These are phyloP conservation scores for Brettanomyces anomalus DNA, from an alignment of 805 yeast species.

Conservation along the genomic window DNA sequence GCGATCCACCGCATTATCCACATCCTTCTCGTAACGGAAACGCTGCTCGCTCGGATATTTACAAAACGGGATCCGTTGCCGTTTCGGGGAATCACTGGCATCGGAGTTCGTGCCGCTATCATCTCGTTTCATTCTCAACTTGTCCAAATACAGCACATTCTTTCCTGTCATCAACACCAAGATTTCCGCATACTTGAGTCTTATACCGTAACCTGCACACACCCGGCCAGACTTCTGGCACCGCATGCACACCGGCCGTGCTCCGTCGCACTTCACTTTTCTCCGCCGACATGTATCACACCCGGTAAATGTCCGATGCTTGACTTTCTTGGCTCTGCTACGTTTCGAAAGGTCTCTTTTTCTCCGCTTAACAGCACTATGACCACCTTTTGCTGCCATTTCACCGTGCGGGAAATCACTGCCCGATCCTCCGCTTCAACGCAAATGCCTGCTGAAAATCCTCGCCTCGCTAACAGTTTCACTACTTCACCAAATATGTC, in stretches of 20 bases:
- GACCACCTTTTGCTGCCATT: too few relatives aligned
- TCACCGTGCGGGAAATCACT: too few relatives aligned
- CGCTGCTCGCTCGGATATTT: conserved; percentile 24
- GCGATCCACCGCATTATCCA: neutral
- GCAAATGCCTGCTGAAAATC: too few relatives aligned
- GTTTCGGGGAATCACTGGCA: conserved; percentile 21
- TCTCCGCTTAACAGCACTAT: too few relatives aligned
- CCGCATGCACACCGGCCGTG: conserved; percentile 35
- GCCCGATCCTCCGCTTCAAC: too few relatives aligned
- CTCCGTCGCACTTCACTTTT: conserved; percentile 45
- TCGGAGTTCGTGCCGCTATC: conserved; percentile 4
- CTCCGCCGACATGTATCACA: conserved; percentile 49
- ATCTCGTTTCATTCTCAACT: conserved; percentile 5
- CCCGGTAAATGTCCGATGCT: conserved; percentile 31
- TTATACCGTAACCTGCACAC: conserved; percentile 44
- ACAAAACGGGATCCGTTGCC: conserved; percentile 38
- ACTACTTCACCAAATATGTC: too few relatives aligned
- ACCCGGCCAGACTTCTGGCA: conserved; percentile 35
- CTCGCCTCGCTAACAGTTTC: too few relatives aligned
- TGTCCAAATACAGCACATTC: conserved; percentile 9
- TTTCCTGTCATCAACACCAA: conserved; percentile 25
- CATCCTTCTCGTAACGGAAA: neutral
- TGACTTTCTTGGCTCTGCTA: neutral
- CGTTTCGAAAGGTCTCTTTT: too few relatives aligned
- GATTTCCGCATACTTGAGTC: conserved; percentile 38